Evolutionary conservation across 2,329 filamentous ascomycete genomes (phyloP).

Genomic region (Beauveria sp.): DNA sequence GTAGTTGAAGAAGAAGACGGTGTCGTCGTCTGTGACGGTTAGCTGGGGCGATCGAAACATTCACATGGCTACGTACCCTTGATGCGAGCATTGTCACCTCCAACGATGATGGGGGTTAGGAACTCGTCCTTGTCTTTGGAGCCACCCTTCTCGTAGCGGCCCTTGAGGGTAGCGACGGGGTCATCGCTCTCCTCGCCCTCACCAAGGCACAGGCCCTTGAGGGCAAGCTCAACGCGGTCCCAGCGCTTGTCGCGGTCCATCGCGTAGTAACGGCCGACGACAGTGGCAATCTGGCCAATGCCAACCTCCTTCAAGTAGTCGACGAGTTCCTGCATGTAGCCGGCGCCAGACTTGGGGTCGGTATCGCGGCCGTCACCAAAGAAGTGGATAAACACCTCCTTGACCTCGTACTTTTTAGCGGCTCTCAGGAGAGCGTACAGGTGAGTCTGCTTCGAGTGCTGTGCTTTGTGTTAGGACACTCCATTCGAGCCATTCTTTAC

Average conservation of each 20-base stretch:
- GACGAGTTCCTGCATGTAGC: constrained; percentile 81
- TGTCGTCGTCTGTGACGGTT: constrained; percentile 63
- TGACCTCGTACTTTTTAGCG: constrained; percentile 80
- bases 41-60: not conserved
- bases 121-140: constrained; percentile 84
- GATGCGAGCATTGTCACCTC: constrained; percentile 77
- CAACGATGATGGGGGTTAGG: constrained; percentile 92
- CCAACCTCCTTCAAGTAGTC: constrained; percentile 77
- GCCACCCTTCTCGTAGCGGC: constrained; percentile 70
- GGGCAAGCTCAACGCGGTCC: constrained; percentile 84
- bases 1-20: constrained; percentile 99
- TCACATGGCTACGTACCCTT: constrained; percentile 49
- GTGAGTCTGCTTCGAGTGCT: constrained; percentile 93
- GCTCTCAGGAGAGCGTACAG: constrained; percentile 80
- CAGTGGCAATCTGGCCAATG: constrained; percentile 78
- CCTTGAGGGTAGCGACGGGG: constrained; percentile 78
- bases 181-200: constrained; percentile 83
- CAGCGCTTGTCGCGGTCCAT: constrained; percentile 99
- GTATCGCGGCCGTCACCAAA: constrained; percentile 97
- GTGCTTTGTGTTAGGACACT: constrained; percentile 6
- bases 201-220: constrained; percentile 78
- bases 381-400: constrained; percentile 97
- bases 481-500: not conserved
- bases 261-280: constrained; percentile 94
- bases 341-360: constrained; percentile 87